Evolutionary conservation across 2,329 filamentous ascomycete species (phyloP).

Genomic region (Aspergillus novoparasiticus): DNA sequence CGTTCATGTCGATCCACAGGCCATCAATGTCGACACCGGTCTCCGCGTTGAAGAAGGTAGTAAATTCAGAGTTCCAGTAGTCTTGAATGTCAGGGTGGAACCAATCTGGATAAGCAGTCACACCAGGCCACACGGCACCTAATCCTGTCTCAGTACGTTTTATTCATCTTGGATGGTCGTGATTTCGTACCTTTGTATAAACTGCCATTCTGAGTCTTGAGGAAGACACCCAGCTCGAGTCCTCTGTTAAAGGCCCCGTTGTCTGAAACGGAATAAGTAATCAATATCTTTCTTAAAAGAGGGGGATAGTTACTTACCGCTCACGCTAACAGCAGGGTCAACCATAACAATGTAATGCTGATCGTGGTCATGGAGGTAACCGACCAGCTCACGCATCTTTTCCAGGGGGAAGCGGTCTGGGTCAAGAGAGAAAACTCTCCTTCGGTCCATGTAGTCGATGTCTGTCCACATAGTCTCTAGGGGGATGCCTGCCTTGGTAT

Average conservation of each 20-base stretch:
- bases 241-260: conserved; percentile 65
- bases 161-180: not conserved
- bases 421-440: conserved; percentile 44
- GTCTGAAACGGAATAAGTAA: conserved; percentile 32
- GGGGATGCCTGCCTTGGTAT: conserved; percentile 45
- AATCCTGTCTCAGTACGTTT: conserved; percentile 1
- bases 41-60: conserved; percentile 63
- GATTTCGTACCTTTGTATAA: conserved; percentile 48
- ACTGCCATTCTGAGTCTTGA: conserved; percentile 57
- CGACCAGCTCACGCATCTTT: conserved; percentile 65
- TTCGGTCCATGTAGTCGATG: conserved; percentile 45
- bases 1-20: conserved; percentile 75
- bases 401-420: conserved; percentile 40
- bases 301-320: conserved; percentile 25
- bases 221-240: conserved; percentile 57
- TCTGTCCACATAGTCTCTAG: conserved; percentile 51
- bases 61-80: conserved; percentile 73
- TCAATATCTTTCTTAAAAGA: not conserved
- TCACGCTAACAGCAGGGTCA: conserved; percentile 55
- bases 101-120: conserved; percentile 76
- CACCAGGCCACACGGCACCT: conserved; percentile 78
- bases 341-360: conserved; percentile 80
- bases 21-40: conserved; percentile 74
- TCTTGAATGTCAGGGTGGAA: conserved; percentile 64
- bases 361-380: conserved; percentile 65